Conservation (phyloP, 23 red algal species). For the Cyanidium caldarium region DNA sequence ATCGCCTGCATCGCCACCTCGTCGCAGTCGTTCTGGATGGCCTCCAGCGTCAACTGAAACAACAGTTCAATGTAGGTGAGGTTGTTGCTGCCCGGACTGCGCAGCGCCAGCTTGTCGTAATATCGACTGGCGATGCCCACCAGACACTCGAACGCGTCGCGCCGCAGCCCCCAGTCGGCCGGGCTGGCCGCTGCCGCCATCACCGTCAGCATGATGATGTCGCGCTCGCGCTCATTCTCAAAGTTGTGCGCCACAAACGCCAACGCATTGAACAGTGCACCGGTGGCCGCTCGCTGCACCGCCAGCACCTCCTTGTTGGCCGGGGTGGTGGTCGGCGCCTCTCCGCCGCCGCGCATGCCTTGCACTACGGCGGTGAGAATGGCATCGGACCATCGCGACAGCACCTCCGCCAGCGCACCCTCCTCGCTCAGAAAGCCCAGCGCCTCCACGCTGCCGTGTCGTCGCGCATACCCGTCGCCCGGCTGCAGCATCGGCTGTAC, state of each 20-base stretch:
- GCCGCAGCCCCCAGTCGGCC: conserved; percentile 28
- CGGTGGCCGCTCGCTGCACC: conserved; percentile 67
- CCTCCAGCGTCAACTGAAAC: conserved; percentile 57
- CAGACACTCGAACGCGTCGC: conserved; percentile 80
- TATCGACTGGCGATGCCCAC: conserved; percentile 72
- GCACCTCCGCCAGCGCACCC: conserved; percentile 27
- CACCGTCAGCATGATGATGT: conserved; percentile 63
- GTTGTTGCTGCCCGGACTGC: neutral
- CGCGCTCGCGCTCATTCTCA: conserved; percentile 48
- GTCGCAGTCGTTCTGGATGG: conserved; percentile 70
- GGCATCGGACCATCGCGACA: conserved; percentile 45
- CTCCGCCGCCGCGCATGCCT: conserved; percentile 46
- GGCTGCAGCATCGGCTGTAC: conserved; percentile 8
- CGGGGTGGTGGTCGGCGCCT: neutral
- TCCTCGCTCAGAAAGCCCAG: conserved; percentile 89
- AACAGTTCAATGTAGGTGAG: conserved; percentile 55
- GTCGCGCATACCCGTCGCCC: conserved; percentile 14
- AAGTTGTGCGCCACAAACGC: conserved; percentile 85
- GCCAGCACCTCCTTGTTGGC: neutral
- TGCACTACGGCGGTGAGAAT: conserved; percentile 92
- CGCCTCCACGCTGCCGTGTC: conserved; percentile 50
- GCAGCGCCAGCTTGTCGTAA: conserved; percentile 41
- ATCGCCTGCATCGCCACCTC: conserved; percentile 87
- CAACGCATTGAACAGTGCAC: conserved; percentile 70
- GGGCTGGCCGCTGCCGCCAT: conserved; percentile 31